Evolutionary conservation across 2,329 filamentous ascomycete species (phyloP).

Genomic region (Immersiporthe knoxdaviesiana): DNA sequence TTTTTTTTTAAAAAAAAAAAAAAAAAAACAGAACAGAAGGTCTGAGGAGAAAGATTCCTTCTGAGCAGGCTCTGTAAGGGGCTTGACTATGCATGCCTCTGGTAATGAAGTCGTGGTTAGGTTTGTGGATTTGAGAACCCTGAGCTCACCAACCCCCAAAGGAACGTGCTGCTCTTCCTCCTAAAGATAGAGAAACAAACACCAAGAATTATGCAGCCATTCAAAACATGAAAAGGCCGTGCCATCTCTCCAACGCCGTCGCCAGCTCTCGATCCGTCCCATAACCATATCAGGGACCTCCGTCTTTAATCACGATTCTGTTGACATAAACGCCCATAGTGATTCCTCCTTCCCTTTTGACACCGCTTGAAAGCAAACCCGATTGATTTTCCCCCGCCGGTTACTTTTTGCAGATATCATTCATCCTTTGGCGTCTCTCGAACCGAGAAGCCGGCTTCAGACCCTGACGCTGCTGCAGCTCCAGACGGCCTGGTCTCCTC

Average conservation of each 20-base stretch:
- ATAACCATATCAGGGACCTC: background rate
- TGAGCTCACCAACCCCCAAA: background rate
- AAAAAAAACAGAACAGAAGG: too few relatives aligned
- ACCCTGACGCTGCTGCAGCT: background rate
- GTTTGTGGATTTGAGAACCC: background rate
- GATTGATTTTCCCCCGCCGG: too few relatives aligned
- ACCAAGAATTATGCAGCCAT: background rate
- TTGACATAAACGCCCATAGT: slow-evolving; percentile 5
- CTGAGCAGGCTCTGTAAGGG: background rate
- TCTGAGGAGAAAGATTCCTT: too few relatives aligned
- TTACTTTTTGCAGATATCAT: background rate
- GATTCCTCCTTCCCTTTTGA: background rate
- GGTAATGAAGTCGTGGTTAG: background rate
- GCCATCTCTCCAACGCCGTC: background rate
- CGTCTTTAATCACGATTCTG: background rate
- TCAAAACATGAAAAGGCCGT: background rate
- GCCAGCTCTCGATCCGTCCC: background rate
- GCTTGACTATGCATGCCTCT: background rate
- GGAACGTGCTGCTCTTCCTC: background rate
- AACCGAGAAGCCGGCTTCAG: slow-evolving; percentile 2
- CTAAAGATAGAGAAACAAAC: background rate
- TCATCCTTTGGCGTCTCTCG: slow-evolving; percentile 27
- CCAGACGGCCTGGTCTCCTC: slow-evolving; percentile 39
- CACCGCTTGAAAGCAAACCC: background rate
- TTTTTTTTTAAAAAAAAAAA: too few relatives aligned